Percentiles rank a stretch among this genome's conserved stretches.
phyloP scores from a whole-genome alignment of 352 stramenopile genomes.

The Pythium aquatile region DNA sequence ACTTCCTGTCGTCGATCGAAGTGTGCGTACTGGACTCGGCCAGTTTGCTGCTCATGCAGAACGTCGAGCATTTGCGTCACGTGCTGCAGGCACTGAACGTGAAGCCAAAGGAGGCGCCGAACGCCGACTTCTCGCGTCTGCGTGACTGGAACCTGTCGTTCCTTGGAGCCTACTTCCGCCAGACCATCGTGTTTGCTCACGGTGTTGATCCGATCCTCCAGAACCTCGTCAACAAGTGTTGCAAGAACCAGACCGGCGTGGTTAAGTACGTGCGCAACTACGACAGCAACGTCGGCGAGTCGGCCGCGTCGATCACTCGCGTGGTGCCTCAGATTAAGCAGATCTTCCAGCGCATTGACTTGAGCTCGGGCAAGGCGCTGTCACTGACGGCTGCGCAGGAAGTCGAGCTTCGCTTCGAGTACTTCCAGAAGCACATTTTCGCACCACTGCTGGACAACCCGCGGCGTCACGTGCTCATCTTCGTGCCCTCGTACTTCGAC shows the following conservation, averaged over 20 bases:
- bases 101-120: conserved; percentile 60
- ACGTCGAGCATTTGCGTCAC: conserved; percentile 70
- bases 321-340: conserved; percentile 75
- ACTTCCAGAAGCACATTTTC: conserved; percentile 80
- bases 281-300: conserved; percentile 39
- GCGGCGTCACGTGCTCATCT: conserved; percentile 72
- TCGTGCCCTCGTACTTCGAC: conserved; percentile 84
- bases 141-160: conserved; percentile 77
- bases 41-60: conserved; percentile 80
- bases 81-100: conserved; percentile 64
- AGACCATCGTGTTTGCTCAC: conserved; percentile 72
- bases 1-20: conserved; percentile 77
- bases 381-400: conserved; percentile 37
- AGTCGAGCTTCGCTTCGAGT: conserved; percentile 66
- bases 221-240: conserved; percentile 56
- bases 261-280: conserved; percentile 62
- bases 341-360: conserved; percentile 78
- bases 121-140: conserved; percentile 72
- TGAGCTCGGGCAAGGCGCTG: conserved; percentile 26
- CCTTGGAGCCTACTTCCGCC: conserved; percentile 62
- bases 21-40: conserved; percentile 80
- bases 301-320: conserved; percentile 50
- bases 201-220: conserved; percentile 59
- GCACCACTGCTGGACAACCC: conserved; percentile 65
- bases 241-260: conserved; percentile 50